These are phyloP conservation scores for thale cress (Arabidopsis thaliana) DNA, from an alignment of 345 rosid species.

Conservation along the genomic window TAIR10.1 NC_003071.7:16875001-16875500, in stretches of 20 bases:
- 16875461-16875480: neutral
- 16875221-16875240: neutral
- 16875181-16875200: constrained; percentile 88
- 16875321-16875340: neutral
- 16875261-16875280: neutral
- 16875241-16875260: neutral
- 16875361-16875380: neutral
- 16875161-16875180: constrained; percentile 69
- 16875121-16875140: constrained; percentile 79
- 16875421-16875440: neutral
- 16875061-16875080: neutral
- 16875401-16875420: neutral
- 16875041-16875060: neutral
- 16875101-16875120: constrained; percentile 44
- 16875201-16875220: constrained; percentile 52
- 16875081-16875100: neutral
- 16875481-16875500: neutral
- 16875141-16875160: constrained; percentile 83
- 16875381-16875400: neutral
- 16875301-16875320: neutral
- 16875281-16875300: neutral
- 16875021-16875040: neutral
- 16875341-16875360: constrained; percentile 1
- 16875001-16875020: constrained; percentile 55
- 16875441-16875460: neutral